Base-by-base conservation (phyloP, 257 asterid species). In the Fraxinus quadrangulata region DNA sequence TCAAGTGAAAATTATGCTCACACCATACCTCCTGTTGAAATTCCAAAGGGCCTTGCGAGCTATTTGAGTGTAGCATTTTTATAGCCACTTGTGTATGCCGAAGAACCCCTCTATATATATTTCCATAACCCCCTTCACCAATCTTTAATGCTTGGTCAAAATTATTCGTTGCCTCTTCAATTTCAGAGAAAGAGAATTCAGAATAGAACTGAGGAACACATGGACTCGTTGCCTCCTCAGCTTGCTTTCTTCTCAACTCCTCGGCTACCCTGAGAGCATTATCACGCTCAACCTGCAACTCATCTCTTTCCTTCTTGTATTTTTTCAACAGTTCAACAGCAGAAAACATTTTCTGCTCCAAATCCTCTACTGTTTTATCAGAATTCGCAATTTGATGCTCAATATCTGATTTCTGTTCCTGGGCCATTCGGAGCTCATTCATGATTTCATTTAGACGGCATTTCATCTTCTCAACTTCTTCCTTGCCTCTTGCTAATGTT, bases 41-140 rank as follows among this genome's bases (percentile, higher is more conserved):
- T 80, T 91, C 98, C 51, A 73, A 74, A 73, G 94, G 97, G 0
- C 97, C 98, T 83, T 93, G 97, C 81, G 73, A 80, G 86, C 97
- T 91, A 82, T 86, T 45, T 16, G 94, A 87, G 78, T 91, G 88
- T 70, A 90, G 85, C 87, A 90, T 81, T 83, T 95, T 95, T 74
- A 95, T 83, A 71, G 98, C 96, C 79, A 95, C 99, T 28, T 85
- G 90, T 34, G 98, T 91, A 73, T 91, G 90, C 73, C 89, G 92
- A 65, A 95, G 93, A 75, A 86, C 66, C 71, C 96, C 98, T 79
- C 80, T 89, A 70, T 91, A 93, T 11, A 93, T 90, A 84, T 82
- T 86, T 61, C 99, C 98, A 70, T 91, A 93, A 78, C 96, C 94
- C 61, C 98, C 99, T 87, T 91, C 96, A 45, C 96, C 97, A 72